Conservation (phyloP, 2,329 filamentous ascomycete genomes). For the Diaporthe ampelina region DNA sequence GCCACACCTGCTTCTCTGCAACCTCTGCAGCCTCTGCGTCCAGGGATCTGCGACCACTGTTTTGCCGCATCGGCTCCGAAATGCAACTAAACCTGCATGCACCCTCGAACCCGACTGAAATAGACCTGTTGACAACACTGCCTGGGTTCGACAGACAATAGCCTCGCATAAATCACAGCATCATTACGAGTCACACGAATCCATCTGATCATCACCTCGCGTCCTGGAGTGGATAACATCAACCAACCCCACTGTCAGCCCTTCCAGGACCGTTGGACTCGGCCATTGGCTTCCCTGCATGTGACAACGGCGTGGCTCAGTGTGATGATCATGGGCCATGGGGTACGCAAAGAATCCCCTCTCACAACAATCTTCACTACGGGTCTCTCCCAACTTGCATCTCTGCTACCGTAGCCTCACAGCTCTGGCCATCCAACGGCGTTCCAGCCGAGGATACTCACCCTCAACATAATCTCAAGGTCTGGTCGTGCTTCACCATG, state of each 20-base stretch:
- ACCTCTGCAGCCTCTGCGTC: neutral
- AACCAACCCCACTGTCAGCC: neutral
- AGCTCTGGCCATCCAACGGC: neutral
- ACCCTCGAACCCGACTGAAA: neutral
- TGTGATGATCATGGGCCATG: no score
- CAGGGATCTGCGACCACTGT: neutral
- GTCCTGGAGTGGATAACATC: neutral
- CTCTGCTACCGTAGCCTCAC: neutral
- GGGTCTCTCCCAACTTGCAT: neutral
- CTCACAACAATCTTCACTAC: neutral
- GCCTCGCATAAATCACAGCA: constrained; percentile 20
- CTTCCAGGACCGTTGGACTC: neutral
- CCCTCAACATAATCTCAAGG: neutral
- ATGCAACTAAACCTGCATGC: constrained; percentile 3
- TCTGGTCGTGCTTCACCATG: neutral
- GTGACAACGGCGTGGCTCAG: neutral
- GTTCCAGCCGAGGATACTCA: neutral
- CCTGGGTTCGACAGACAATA: neutral
- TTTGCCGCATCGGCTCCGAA: constrained; percentile 19
- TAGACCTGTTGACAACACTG: neutral
- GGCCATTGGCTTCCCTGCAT: constrained; percentile 4
- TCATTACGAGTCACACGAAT: constrained; percentile 14
- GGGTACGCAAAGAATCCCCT: neutral
- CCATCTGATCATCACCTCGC: constrained; percentile 24
- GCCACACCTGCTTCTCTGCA: neutral